Evolutionary conservation across 2,329 filamentous ascomycete species (phyloP).

Genomic region (Trichoderma afroharzianum): DNA sequence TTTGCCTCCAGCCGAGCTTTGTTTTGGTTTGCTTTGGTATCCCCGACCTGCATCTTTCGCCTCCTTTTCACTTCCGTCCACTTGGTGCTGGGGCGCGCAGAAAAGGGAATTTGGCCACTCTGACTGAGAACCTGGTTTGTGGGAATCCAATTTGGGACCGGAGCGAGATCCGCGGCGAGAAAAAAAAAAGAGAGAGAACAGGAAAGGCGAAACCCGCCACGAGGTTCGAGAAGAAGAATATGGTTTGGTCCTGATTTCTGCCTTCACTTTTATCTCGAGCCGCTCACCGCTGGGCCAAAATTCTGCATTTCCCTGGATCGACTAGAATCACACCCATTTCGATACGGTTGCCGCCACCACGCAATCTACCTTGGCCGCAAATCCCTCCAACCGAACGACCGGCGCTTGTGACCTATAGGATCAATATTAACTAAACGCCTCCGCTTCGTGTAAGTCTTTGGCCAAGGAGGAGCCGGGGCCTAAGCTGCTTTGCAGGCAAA

Average conservation of each 20-base stretch:
- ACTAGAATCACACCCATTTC: not conserved
- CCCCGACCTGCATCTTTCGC: not conserved
- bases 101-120: not conserved
- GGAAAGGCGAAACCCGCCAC: not conserved
- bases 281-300: not conserved
- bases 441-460: conserved; percentile 10
- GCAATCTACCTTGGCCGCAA: conserved; percentile 3
- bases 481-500: not conserved
- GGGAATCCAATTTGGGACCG: not conserved
- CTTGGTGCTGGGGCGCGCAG: not conserved
- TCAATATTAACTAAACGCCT: conserved; percentile 7
- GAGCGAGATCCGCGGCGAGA: not conserved
- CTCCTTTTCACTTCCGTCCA: not conserved
- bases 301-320: not conserved
- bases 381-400: conserved; percentile 13
- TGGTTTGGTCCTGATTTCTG: not conserved
- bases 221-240: not conserved
- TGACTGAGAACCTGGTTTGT: not conserved
- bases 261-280: not conserved
- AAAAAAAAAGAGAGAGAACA: not conserved
- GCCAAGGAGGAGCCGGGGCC: not conserved
- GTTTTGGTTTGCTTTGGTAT: not conserved
- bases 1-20: not conserved
- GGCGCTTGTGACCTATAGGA: conserved; percentile 1
- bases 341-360: conserved; percentile 10